Percentiles rank a stretch among this genome's conserved stretches.
phyloP scores from a whole-genome alignment of 2,329 filamentous ascomycete genomes.

The Pseudogymnoascus sp. region DNA sequence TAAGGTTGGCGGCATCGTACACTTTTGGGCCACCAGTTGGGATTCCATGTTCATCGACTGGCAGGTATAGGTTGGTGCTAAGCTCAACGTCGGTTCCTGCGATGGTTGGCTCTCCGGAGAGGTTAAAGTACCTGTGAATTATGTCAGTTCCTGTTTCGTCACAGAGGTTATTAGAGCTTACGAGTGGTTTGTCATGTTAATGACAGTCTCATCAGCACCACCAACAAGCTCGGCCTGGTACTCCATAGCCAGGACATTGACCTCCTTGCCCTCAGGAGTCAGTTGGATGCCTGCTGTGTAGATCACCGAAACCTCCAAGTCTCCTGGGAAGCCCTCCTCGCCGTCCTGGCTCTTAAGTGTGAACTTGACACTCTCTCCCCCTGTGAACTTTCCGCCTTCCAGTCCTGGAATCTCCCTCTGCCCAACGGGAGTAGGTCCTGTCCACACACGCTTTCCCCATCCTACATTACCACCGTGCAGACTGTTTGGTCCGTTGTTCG shows the following conservation, averaged over 20 bases:
- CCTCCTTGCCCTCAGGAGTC: slow-evolving; percentile 48
- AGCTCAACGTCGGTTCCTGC: slow-evolving; percentile 54
- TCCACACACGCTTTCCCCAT: slow-evolving; percentile 75
- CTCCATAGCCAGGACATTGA: slow-evolving; percentile 72
- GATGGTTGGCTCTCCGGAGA: slow-evolving; percentile 47
- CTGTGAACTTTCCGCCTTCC: slow-evolving; percentile 52
- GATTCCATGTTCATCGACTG: slow-evolving; percentile 64
- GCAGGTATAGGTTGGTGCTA: slow-evolving; percentile 57
- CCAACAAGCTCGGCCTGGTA: slow-evolving; percentile 79
- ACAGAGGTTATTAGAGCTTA: slow-evolving; percentile 31
- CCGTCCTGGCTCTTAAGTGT: slow-evolving; percentile 64
- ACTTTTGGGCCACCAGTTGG: slow-evolving; percentile 59
- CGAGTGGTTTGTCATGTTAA: slow-evolving; percentile 97
- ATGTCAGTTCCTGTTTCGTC: slow-evolving; percentile 9
- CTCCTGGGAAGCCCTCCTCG: slow-evolving; percentile 85
- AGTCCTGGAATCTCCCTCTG: slow-evolving; percentile 41
- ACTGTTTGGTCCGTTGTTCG: slow-evolving; percentile 71
- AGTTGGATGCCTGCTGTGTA: slow-evolving; percentile 69
- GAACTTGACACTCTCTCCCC: slow-evolving; percentile 60
- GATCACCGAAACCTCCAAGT: slow-evolving; percentile 66
- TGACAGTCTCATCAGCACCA: slow-evolving; percentile 76
- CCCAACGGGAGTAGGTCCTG: slow-evolving; percentile 59
- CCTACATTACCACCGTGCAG: slow-evolving; percentile 65
- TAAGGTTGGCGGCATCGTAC: slow-evolving; percentile 55
- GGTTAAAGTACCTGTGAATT: slow-evolving; percentile 53